Evolutionary conservation across 2,329 filamentous ascomycete species (phyloP).

Genomic region (Fusarium sp.): DNA sequence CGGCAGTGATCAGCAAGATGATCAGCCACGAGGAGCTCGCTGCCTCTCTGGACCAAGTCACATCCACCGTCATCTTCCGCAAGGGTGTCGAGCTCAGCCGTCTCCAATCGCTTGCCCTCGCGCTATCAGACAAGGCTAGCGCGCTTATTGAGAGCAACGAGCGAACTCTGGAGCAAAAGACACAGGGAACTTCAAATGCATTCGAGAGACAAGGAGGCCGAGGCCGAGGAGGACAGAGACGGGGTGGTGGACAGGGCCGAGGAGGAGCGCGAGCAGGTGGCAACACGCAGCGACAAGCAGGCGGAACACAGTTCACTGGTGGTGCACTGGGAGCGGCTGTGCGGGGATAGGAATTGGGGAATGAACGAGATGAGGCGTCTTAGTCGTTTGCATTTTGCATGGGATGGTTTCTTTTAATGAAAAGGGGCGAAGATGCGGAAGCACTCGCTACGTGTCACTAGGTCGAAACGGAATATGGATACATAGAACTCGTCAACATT

Average conservation of each 20-base stretch:
- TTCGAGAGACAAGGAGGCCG: conserved; percentile 92
- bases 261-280: conserved; percentile 68
- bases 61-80: conserved; percentile 96
- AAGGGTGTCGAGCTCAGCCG: conserved; percentile 98
- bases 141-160: conserved; percentile 97
- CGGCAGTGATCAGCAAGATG: conserved; percentile 98
- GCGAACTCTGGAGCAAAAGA: conserved; percentile 95
- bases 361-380: conserved; percentile 47
- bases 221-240: conserved; percentile 71
- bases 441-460: conserved; percentile 48
- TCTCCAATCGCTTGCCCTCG: conserved; percentile 93
- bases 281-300: conserved; percentile 71
- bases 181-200: conserved; percentile 92
- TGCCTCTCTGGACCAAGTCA: conserved; percentile 97
- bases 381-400: conserved; percentile 48
- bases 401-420: conserved; percentile 49
- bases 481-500: conserved; percentile 44
- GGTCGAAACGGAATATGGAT: conserved; percentile 46
- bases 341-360: conserved; percentile 58
- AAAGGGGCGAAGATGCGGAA: conserved; percentile 47
- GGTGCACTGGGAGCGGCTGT: conserved; percentile 78
- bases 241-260: conserved; percentile 69
- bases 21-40: conserved; percentile 98
- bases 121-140: conserved; percentile 95
- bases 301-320: conserved; percentile 83